Evolutionary conservation across 208 protist genomes (phyloP).

Genomic region (Leishmania braziliensis): DNA sequence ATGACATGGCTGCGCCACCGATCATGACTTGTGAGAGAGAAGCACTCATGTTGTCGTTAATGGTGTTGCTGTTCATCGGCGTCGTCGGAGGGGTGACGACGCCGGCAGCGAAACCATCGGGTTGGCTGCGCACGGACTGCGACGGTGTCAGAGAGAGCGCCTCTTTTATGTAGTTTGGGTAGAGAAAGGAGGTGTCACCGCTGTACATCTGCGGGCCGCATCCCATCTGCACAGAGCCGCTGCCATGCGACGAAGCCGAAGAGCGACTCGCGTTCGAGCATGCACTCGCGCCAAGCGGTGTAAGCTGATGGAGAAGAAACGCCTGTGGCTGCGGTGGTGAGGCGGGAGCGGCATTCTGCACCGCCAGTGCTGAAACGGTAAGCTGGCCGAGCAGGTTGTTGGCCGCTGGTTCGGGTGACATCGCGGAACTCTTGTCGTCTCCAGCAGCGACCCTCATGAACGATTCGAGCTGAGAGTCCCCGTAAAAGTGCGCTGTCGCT

Average conservation of each 20-base stretch:
- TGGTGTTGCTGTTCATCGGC: background rate
- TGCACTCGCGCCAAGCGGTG: background rate
- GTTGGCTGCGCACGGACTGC: background rate
- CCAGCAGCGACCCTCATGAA: constrained; percentile 11
- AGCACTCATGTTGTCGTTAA: background rate
- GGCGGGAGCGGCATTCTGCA: background rate
- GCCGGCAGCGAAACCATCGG: background rate
- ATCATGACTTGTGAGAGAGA: background rate
- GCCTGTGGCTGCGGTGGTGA: background rate
- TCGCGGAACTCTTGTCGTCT: background rate
- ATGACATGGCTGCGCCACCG: background rate
- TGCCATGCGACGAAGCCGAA: constrained; percentile 13
- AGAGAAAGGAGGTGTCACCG: constrained; percentile 20
- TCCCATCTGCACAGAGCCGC: background rate
- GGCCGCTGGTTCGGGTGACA: background rate
- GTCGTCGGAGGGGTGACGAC: constrained; percentile 4
- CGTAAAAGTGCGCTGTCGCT: background rate
- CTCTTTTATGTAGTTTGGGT: constrained; percentile 19
- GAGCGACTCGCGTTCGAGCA: constrained; percentile 15
- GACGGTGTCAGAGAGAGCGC: background rate
- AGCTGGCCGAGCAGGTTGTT: constrained; percentile 1
- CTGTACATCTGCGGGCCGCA: constrained; percentile 19
- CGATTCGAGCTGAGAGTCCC: constrained; percentile 7
- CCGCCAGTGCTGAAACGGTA: constrained; percentile 3
- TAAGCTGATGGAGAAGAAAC: background rate